Evolutionary conservation across 306 rosid genomes (phyloP), one percentile per base, ranked within the genome.

Genomic region (Fragaria vesca): DNA sequence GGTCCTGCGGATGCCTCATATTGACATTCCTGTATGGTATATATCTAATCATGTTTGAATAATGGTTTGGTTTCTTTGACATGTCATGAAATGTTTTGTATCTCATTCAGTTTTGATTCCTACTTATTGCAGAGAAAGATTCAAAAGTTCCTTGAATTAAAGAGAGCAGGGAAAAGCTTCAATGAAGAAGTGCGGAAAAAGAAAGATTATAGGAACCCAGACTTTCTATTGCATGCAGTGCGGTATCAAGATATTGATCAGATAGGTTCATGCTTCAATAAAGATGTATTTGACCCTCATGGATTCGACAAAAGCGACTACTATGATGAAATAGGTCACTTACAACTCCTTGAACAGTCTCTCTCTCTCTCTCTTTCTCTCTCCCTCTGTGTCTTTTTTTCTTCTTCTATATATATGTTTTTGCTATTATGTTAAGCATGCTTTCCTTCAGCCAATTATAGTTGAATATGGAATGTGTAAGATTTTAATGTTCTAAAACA

Each of bases 201-300:
- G 85, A 95, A 95, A 90, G 97, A 91, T 83, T 95, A 95, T 71
- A 86, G 97, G 72, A 95, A 95, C 78, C 99, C 97, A 45, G 97
- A 95, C 86, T 95, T 95, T 87, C 83, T 93, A 79, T 73, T 93
- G 79, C 96, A 93, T 83, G 99, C 99, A 51, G 97, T 93, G 91
- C 91, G 93, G 74, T 96, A 93, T 84, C 97, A 91, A 83, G 99
- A 91, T 81, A 96, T 96, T 81, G 97, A 93, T 83, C 91, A 96
- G 81, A 88, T 87, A 77, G 97, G 99, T 15, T 93, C 98, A 84
- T 96, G 99, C 89, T 93, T 96, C 93, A 85, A 91, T 80, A 93
- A 90, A 89, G 98, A 93, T 78, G 96, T 96, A 77, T 96, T 96
- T 78, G 94, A 96, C 80, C 99, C 98, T 69, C 99, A 96, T 75